Percentiles rank a stretch among this genome's conserved stretches.
These are phyloP conservation scores for Falciphora oryzae DNA, from an alignment of 2,329 filamentous ascomycete species.

Conservation along the genomic window DNA sequence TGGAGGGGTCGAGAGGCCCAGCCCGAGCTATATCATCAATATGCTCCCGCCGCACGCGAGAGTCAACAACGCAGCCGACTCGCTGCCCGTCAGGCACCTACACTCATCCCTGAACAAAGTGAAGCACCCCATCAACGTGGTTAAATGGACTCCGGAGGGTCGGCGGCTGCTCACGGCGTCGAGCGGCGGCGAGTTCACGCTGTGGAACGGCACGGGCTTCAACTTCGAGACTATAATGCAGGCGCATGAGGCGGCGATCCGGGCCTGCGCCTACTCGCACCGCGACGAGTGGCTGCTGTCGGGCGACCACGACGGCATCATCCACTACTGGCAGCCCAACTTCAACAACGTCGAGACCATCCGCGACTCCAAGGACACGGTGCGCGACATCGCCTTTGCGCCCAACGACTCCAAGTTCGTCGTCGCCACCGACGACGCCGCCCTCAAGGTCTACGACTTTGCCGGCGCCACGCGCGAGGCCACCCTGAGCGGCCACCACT, in stretches of 20 bases:
- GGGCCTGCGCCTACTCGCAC: conserved; percentile 81
- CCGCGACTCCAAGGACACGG: conserved; percentile 81
- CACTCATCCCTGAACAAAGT: conserved; percentile 99
- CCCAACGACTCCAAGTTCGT: conserved; percentile 95
- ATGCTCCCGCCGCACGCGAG: conserved; percentile 82
- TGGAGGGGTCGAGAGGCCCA: conserved; percentile 78
- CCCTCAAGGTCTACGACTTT: conserved; percentile 95
- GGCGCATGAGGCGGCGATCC: conserved; percentile 84
- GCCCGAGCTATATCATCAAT: conserved; percentile 86
- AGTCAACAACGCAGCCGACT: conserved; percentile 69
- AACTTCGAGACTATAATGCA: conserved; percentile 99
- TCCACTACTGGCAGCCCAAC: conserved; percentile 99
- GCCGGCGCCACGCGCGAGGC: conserved; percentile 78
- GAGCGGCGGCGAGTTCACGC: conserved; percentile 93
- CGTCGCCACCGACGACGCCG: conserved; percentile 89
- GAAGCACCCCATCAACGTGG: conserved; percentile 94
- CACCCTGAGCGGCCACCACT: conserved; percentile 85
- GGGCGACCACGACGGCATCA: conserved; percentile 86
- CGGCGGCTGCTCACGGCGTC: conserved; percentile 86
- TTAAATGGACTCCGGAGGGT: conserved; percentile 96
- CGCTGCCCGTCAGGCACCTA: conserved; percentile 88
- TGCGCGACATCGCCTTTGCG: conserved; percentile 87
- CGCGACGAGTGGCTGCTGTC: conserved; percentile 97
- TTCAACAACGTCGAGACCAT: conserved; percentile 98
- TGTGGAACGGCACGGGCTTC: conserved; percentile 98